Base-by-base conservation (phyloP, 2,329 filamentous ascomycete species). In the Fusarium robinianum region DNA sequence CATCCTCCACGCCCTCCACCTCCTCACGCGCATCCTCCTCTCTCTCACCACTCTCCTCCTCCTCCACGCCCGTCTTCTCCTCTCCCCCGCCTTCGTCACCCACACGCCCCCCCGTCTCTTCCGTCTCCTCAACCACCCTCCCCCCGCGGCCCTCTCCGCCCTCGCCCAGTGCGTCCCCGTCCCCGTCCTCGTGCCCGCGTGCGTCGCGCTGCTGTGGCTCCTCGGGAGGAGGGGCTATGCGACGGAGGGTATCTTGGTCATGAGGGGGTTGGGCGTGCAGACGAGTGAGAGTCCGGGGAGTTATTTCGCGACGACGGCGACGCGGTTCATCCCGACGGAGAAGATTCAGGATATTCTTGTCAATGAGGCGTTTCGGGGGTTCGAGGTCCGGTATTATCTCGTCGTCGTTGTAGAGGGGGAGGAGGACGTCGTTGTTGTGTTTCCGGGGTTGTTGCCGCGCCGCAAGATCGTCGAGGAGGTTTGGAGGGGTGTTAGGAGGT, bases 261-360 rank as follows among this genome's bases (percentile, higher is more conserved):
- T 99, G 55, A 83, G 90, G 15, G 90, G 91, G 0, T 77, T 99
- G 10, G 94, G 94, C 6, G 85, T 99, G 38, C 94, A 99, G 73
- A 96, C 90, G 3, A 85, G 81, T 6, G 84, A 82, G 18, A 83
- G 84, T 7, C 49, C 67, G 5, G 50, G 49, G 11, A 86, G 83
- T 7, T 90, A 88, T 61, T 74, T 91, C 23, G 66, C 68, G 4
- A 58, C 67, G 12, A 58, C 64, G 31, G 67, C 71, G 41, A 78
- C 78, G 61, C 69, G 79, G 42, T 79, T 84, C 67, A 97, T 99
- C 46, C 92, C 94, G 1, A 96, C 92, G 0, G 88, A 87, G 30
- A 85, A 89, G 69, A 95, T 99, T 45, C 88, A 88, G 64, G 94
- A 99, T 66, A 85, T 99, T 43, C 82, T 96, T 40, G 88, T 99